Conservation (phyloP, 202 grass and related monocot genomes). For the Dendrocalamus latiflorus region DNA sequence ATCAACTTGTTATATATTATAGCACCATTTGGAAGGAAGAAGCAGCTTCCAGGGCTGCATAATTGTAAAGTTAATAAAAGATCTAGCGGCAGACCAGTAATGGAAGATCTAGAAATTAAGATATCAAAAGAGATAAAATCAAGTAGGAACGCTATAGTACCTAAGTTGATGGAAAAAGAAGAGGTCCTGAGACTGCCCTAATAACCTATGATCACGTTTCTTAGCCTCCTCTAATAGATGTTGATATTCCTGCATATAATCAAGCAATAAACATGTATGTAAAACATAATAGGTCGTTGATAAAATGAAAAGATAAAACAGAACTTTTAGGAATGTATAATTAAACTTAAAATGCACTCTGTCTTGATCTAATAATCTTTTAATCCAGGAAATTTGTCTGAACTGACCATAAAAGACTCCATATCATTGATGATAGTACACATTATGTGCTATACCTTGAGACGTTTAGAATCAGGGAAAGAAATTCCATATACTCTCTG, state of each 20-base stretch:
- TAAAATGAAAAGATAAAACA: slow-evolving; percentile 5
- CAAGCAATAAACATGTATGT: slow-evolving; percentile 6
- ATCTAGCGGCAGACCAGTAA: background rate
- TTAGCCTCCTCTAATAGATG: slow-evolving; percentile 89
- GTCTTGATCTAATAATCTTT: background rate
- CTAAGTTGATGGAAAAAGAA: slow-evolving; percentile 99
- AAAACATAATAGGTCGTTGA: background rate
- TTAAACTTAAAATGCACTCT: background rate
- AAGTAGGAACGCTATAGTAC: slow-evolving; percentile 36
- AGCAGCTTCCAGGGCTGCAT: slow-evolving; percentile 89
- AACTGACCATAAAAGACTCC: background rate
- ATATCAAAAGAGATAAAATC: background rate
- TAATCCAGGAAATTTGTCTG: background rate
- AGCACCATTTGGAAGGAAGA: slow-evolving; percentile 92
- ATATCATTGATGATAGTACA: background rate
- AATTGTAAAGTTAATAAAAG: slow-evolving; percentile 19
- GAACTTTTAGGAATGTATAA: background rate
- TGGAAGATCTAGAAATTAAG: background rate
- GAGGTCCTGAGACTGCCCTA: slow-evolving; percentile 86
- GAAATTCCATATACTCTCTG: slow-evolving; percentile 99
- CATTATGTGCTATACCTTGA: slow-evolving; percentile 61
- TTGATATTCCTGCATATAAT: slow-evolving; percentile 71
- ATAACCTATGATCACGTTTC: slow-evolving; percentile 88
- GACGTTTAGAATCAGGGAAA: slow-evolving; percentile 90
- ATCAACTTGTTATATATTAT: slow-evolving; percentile 98